Percentiles rank a stretch among this genome's conserved stretches.
These are phyloP conservation scores for Rugosomyces carneus DNA, from an alignment of 1,284 basidiomycete species.

Conservation along the genomic window DNA sequence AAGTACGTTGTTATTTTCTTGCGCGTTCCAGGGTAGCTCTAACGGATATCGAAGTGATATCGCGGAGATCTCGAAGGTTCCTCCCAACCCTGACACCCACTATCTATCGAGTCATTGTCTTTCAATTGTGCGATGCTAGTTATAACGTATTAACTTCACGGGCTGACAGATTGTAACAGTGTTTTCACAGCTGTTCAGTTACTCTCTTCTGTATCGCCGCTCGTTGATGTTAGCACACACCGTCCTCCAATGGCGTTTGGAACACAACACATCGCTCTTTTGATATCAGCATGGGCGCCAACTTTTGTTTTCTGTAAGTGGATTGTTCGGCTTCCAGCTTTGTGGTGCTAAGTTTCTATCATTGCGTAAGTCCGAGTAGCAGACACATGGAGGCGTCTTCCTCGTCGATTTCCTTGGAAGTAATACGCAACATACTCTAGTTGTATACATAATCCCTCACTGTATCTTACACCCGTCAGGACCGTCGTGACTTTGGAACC, in stretches of 20 bases:
- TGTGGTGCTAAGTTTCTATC: neutral
- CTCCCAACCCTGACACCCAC: conserved; percentile 25
- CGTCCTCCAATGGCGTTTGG: conserved; percentile 39
- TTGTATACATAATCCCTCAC: neutral
- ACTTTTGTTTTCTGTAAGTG: conserved; percentile 37
- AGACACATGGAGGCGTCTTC: conserved; percentile 3
- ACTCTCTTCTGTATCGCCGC: conserved; percentile 42
- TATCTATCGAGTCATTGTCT: conserved; percentile 30
- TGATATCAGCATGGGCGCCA: conserved; percentile 49
- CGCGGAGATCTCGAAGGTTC: conserved; percentile 18
- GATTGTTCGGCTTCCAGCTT: neutral
- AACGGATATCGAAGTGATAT: conserved; percentile 1
- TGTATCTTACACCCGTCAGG: too few relatives aligned
- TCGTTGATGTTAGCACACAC: conserved; percentile 38
- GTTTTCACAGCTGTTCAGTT: conserved; percentile 33
- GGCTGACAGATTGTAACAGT: conserved; percentile 21
- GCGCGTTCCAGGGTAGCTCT: neutral
- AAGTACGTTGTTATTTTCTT: conserved; percentile 4
- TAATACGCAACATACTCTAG: neutral
- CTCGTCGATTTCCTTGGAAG: conserved; percentile 6
- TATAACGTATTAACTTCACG: neutral
- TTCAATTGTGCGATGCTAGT: conserved; percentile 29
- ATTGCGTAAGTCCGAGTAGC: conserved; percentile 6
- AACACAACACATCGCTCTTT: conserved; percentile 49
- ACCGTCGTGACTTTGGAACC: too few relatives aligned